Percentiles rank a stretch among this genome's conserved stretches.
Evolutionary conservation across 176 grass and related monocot genomes (phyloP).

Genomic region (Aegilops tauschii): DNA sequence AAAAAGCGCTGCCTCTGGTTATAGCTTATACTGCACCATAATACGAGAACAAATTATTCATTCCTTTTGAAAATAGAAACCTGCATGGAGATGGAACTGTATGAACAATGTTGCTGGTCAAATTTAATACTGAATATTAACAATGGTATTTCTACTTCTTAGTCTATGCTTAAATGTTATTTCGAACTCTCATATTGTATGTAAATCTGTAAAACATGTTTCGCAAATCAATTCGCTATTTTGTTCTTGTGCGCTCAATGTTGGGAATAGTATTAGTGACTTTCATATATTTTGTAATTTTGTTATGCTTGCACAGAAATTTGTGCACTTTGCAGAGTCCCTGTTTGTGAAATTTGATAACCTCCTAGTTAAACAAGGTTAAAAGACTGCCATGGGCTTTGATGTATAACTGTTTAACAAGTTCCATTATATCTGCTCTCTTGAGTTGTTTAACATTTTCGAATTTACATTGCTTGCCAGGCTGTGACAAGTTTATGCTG

Average conservation of each 20-base stretch:
- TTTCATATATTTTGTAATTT: background rate
- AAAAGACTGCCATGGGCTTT: conserved; percentile 13
- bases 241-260: background rate
- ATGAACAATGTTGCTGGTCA: conserved; percentile 15
- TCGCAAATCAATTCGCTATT: background rate
- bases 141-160: background rate
- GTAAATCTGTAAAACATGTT: conserved; percentile 5
- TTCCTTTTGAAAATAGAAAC: background rate
- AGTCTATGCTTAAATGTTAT: background rate
- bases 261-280: conserved; percentile 2
- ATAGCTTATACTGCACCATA: background rate
- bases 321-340: conserved; percentile 10
- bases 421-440: conserved; percentile 14
- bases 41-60: background rate
- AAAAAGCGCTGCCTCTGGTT: background rate
- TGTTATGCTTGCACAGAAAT: background rate
- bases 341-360: background rate
- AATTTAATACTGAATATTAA: background rate
- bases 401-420: conserved; percentile 10
- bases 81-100: conserved; percentile 1
- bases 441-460: conserved; percentile 29
- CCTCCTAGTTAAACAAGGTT: conserved; percentile 19
- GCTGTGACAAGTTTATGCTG: conserved; percentile 89
- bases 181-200: background rate
- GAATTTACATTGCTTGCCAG: conserved; percentile 44